phyloP scores from a whole-genome alignment of 1,139 yeast species.

The Nakaseomyces uthaithaninus region DNA sequence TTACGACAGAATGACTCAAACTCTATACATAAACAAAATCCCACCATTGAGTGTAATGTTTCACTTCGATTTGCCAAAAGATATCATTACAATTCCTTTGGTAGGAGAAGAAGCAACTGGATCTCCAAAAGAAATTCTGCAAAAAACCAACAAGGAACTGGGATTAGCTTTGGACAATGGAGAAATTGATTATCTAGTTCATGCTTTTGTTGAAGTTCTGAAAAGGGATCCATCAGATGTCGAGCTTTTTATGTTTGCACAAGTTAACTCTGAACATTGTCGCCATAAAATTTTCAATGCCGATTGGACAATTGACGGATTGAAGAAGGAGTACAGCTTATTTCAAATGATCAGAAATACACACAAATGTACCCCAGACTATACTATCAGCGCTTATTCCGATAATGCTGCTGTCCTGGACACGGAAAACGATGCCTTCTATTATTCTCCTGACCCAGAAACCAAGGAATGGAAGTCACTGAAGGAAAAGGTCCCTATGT shows the following conservation, averaged over 20 bases:
- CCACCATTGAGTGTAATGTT: conserved; percentile 69
- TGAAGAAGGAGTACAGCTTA: conserved; percentile 60
- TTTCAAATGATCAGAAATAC: conserved; percentile 97
- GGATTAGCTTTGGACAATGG: conserved; percentile 92
- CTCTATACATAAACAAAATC: conserved; percentile 45
- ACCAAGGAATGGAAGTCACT: conserved; percentile 66
- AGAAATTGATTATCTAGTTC: conserved; percentile 79
- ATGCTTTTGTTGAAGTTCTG: conserved; percentile 65
- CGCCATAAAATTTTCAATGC: conserved; percentile 99
- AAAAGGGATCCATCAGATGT: conserved; percentile 96
- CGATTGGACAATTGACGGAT: conserved; percentile 92
- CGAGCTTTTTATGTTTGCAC: conserved; percentile 98
- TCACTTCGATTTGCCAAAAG: conserved; percentile 73
- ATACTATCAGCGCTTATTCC: conserved; percentile 87
- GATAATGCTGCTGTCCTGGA: conserved; percentile 98
- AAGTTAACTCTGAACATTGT: conserved; percentile 98
- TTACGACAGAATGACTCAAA: conserved; percentile 94
- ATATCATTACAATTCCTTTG: conserved; percentile 69
- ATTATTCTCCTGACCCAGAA: conserved; percentile 67
- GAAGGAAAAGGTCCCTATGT: conserved; percentile 75
- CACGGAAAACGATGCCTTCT: conserved; percentile 63
- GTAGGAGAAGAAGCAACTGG: conserved; percentile 29
- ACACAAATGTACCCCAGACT: conserved; percentile 68
- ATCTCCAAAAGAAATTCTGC: conserved; percentile 50
- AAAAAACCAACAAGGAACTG: conserved; percentile 68